These are phyloP conservation scores for Terfezia claveryi DNA, from an alignment of 495 filamentous ascomycete genomes.

Conservation along the genomic window DNA sequence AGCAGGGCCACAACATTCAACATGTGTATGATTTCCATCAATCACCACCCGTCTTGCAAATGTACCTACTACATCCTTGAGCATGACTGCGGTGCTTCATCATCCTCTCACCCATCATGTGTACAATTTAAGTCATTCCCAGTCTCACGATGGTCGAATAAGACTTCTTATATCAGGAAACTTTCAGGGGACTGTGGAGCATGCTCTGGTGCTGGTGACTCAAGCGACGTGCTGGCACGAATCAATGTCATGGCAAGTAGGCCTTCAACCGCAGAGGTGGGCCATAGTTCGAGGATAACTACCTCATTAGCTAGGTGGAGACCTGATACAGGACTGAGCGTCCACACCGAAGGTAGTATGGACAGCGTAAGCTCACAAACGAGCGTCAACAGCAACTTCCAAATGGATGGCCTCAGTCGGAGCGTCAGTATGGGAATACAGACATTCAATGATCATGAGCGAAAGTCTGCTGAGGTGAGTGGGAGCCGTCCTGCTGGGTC, in stretches of 20 bases:
- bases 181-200: not conserved
- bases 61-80: not conserved
- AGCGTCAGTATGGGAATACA: not conserved
- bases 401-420: not conserved
- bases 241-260: not conserved
- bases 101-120: not conserved
- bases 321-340: not conserved
- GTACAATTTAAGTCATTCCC: not conserved
- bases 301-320: not conserved
- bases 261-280: not conserved
- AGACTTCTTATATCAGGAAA: not conserved
- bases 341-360: not conserved
- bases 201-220: not conserved
- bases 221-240: not conserved
- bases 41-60: not conserved
- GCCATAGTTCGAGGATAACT: not conserved
- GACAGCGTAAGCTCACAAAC: not conserved
- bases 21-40: not conserved
- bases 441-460: not conserved
- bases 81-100: not conserved
- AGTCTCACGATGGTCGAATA: not conserved
- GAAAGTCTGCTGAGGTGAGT: not conserved
- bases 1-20: not conserved
- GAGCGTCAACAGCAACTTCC: not conserved
- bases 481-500: not conserved